Conservation (phyloP, 2,329 filamentous ascomycete genomes). For the Penicillium psychrosexuale region DNA sequence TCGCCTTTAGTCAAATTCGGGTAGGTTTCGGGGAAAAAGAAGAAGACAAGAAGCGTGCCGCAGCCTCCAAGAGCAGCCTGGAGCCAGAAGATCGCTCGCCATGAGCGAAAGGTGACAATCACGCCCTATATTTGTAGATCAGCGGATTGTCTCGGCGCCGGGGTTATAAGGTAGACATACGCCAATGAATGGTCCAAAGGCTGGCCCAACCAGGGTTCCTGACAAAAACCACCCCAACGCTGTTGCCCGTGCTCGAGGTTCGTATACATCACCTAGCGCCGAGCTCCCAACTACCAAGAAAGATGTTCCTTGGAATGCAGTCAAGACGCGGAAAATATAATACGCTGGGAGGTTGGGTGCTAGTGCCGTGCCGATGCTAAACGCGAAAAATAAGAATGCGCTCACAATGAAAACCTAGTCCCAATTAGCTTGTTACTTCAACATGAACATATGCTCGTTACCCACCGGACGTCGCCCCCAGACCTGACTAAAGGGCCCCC, state of each 20-base stretch:
- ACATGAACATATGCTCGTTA: conserved; percentile 1
- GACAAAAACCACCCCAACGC: conserved; percentile 71
- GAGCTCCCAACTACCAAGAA: conserved; percentile 70
- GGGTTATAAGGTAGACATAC: conserved; percentile 20
- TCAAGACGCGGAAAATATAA: conserved; percentile 70
- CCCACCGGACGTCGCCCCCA: conserved; percentile 59
- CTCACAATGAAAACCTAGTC: conserved; percentile 57
- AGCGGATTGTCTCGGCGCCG: conserved; percentile 31
- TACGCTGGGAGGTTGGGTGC: conserved; percentile 68
- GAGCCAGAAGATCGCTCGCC: conserved; percentile 75
- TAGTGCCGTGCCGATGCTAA: conserved; percentile 69
- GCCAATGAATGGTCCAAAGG: conserved; percentile 53
- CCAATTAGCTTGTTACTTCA: not conserved
- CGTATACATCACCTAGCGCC: conserved; percentile 66
- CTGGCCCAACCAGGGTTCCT: conserved; percentile 69
- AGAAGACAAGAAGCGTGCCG: conserved; percentile 58
- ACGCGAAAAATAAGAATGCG: conserved; percentile 62
- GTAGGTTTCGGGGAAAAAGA: conserved; percentile 71
- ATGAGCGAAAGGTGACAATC: conserved; percentile 70
- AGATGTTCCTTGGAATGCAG: conserved; percentile 70
- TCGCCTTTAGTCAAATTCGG: conserved; percentile 62
- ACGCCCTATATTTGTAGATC: conserved; percentile 61
- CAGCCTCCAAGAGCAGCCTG: conserved; percentile 65
- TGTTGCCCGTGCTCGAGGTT: conserved; percentile 66
- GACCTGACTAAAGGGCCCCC: conserved; percentile 68